Base-by-base conservation (phyloP, 805 yeast genomes). In the Isabelozyma pseudorhagii region DNA sequence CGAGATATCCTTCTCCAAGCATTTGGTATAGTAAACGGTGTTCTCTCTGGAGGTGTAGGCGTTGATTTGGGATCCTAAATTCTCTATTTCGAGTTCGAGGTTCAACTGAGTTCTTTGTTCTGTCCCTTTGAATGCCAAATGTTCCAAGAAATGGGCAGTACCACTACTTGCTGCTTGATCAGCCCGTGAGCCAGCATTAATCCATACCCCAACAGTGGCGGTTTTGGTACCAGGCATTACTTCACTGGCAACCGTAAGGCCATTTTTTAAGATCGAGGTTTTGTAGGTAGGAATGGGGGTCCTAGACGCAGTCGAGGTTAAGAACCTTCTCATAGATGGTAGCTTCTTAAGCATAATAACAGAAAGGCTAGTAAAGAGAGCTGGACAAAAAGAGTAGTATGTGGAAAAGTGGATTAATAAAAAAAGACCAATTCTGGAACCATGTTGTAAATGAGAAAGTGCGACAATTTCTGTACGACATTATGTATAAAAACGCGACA, bases 1-100 rank as follows among this genome's bases (percentile, higher is more conserved):
- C 52, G 92, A 88, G 42, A 96, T 84, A 63, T 96, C 97, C 34
- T 78, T 78, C 57, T 83, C 79, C 50, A 92, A 74, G 29, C 97
- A 82, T 69, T 90, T 91, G 45, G 98, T 96, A 69, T 91, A 94
- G 69, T 92, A 94, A 8, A 93, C 99, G 1, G 99, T 94, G 70
- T 91, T 92, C 65, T 94, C 99, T 63, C 99, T 82, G 17, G 97
- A 90, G 2, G 99, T 94, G 74, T 94, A 94, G n/a, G 99, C 99
- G 66, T 96, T 94, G 62, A 94, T 81, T 71, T 94, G 99, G 25
- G 97, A 90, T 4, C 99, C 99, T 61, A 92, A 81, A 73, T 94
- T 87, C 69, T 94, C 99, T 50, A 94, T 89, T 70, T 94, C 98
- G 43, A 92, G 74, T 69, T 94, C 99, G 49, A 94, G 77, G 51